These are phyloP conservation scores for Gynostemma pentaphyllum DNA, from an alignment of 306 rosid genomes.

Conservation along the genomic window DNA sequence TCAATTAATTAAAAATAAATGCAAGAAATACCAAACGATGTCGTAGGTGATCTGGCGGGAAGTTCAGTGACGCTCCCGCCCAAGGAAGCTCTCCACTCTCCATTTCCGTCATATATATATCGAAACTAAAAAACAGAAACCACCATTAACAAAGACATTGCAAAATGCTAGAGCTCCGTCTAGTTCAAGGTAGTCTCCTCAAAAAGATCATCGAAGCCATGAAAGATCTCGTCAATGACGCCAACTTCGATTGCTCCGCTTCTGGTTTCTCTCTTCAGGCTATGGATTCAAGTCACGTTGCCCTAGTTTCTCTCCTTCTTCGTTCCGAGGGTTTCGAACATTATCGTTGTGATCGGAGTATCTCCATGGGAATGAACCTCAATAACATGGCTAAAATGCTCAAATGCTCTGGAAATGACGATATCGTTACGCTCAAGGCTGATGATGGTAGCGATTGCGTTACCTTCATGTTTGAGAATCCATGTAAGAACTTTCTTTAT, in stretches of 20 bases:
- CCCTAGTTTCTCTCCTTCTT: slow-evolving; percentile 34
- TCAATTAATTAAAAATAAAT: not conserved
- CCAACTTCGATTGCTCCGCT: slow-evolving; percentile 32
- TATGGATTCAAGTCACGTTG: slow-evolving; percentile 63
- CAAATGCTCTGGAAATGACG: slow-evolving; percentile 44
- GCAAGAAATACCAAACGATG: not conserved
- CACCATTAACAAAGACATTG: slow-evolving; percentile 22
- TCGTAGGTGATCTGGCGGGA: slow-evolving; percentile 9
- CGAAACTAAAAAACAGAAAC: slow-evolving; percentile 34
- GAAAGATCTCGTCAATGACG: slow-evolving; percentile 55
- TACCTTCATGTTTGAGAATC: slow-evolving; percentile 60
- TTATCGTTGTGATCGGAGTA: slow-evolving; percentile 54
- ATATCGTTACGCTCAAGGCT: slow-evolving; percentile 49
- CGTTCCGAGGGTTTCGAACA: slow-evolving; percentile 60
- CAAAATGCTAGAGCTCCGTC: slow-evolving; percentile 10
- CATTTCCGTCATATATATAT: not conserved
- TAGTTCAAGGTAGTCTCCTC: slow-evolving; percentile 15
- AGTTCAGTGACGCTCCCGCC: not conserved
- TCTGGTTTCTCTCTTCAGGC: slow-evolving; percentile 55
- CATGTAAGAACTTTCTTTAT: slow-evolving; percentile 40
- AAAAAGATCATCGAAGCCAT: slow-evolving; percentile 20
- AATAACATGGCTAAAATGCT: slow-evolving; percentile 59
- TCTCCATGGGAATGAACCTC: slow-evolving; percentile 55
- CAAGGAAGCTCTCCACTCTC: not conserved
- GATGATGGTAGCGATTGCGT: slow-evolving; percentile 55